Conservation (phyloP, 2,329 filamentous ascomycete species). For the Talaromyces sp. region DNA sequence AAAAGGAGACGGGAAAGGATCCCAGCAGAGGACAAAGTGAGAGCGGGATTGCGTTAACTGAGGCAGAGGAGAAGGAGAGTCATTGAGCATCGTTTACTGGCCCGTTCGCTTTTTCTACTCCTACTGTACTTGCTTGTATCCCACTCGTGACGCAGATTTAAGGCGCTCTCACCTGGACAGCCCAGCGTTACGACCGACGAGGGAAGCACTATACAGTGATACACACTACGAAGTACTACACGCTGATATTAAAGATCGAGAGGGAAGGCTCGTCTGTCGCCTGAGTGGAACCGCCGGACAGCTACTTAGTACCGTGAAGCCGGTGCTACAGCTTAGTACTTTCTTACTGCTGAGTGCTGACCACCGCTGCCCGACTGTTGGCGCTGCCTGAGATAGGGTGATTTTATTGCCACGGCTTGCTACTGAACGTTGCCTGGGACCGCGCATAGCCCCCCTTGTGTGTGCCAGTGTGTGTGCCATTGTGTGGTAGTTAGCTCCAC, state of each 20-base stretch:
- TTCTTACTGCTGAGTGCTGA: background rate
- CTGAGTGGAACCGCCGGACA: background rate
- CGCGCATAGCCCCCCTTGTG: background rate
- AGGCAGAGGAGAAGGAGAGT: background rate
- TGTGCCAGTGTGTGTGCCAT: background rate
- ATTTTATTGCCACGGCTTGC: slow-evolving; percentile 10
- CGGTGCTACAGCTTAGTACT: background rate
- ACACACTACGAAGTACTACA: background rate
- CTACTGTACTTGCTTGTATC: slow-evolving; percentile 13
- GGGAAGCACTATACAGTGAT: background rate
- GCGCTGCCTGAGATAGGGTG: background rate
- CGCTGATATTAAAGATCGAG: background rate
- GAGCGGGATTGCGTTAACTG: background rate
- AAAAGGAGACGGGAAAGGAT: background rate
- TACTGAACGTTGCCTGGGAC: background rate
- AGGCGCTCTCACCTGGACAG: background rate
- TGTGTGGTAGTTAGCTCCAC: slow-evolving; percentile 9
- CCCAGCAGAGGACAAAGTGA: background rate
- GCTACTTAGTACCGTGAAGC: background rate
- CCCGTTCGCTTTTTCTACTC: background rate
- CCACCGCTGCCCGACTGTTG: slow-evolving; percentile 2
- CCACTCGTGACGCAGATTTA: background rate
- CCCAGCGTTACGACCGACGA: background rate
- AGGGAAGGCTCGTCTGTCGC: background rate
- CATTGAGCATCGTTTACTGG: background rate